A percentile compares a stretch with the other conserved stretches of the same genome.
Evolutionary conservation across 352 stramenopile genomes (phyloP).

Genomic region (Pythium apleroticum): DNA sequence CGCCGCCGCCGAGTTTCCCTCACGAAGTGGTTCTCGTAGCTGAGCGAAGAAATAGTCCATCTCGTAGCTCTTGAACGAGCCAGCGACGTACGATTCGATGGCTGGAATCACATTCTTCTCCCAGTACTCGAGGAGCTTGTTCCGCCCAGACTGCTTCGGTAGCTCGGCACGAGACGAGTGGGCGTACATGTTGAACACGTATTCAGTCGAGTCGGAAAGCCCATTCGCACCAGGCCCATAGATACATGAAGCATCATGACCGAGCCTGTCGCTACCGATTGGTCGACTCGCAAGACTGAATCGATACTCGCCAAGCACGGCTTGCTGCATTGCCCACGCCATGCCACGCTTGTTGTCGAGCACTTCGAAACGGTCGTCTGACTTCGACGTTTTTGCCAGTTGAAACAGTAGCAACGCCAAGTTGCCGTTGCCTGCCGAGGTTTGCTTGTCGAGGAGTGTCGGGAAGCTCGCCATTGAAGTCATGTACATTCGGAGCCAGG

Average conservation of each 20-base stretch:
- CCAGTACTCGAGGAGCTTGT: slow-evolving; percentile 85
- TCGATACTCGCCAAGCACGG: slow-evolving; percentile 39
- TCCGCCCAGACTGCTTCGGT: slow-evolving; percentile 65
- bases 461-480: slow-evolving; percentile 43
- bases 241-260: slow-evolving; percentile 34
- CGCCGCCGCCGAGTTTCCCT: slow-evolving; percentile 72
- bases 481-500: slow-evolving; percentile 58
- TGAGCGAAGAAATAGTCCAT: slow-evolving; percentile 89
- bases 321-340: slow-evolving; percentile 44
- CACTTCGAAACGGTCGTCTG: slow-evolving; percentile 37
- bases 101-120: slow-evolving; percentile 85
- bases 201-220: slow-evolving; percentile 37
- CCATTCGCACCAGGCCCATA: slow-evolving; percentile 29
- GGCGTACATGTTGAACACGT: slow-evolving; percentile 73
- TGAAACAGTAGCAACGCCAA: slow-evolving; percentile 57
- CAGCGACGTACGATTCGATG: slow-evolving; percentile 78
- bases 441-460: slow-evolving; percentile 64
- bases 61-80: slow-evolving; percentile 85
- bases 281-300: slow-evolving; percentile 46
- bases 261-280: slow-evolving; percentile 37
- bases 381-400: slow-evolving; percentile 55
- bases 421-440: slow-evolving; percentile 56
- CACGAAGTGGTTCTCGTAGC: slow-evolving; percentile 65
- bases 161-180: slow-evolving; percentile 62
- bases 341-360: slow-evolving; percentile 23